Percentiles rank a stretch among this genome's conserved stretches.
Evolutionary conservation across 2,329 filamentous ascomycete genomes (phyloP).

Genomic region (Fusarium torreyae): DNA sequence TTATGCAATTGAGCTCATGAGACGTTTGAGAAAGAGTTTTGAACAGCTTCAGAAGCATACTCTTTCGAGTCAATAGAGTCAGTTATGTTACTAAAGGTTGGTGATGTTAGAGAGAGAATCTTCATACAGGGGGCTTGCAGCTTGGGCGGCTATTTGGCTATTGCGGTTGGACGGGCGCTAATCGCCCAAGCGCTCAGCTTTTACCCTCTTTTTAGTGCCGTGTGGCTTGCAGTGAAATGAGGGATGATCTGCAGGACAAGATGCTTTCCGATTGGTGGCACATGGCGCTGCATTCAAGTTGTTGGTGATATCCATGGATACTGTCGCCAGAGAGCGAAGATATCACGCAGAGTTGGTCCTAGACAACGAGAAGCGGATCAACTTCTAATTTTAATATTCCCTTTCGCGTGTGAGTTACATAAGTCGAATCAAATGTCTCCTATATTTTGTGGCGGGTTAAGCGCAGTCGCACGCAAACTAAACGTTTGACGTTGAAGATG

Average conservation of each 20-base stretch:
- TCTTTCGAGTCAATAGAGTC: background rate
- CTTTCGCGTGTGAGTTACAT: too few species aligned
- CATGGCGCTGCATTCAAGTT: background rate
- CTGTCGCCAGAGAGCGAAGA: background rate
- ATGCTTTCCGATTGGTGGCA: constrained; percentile 28
- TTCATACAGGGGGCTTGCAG: background rate
- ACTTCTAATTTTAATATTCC: too few species aligned
- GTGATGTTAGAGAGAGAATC: background rate
- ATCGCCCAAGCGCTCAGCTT: constrained; percentile 20
- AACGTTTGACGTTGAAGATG: too few species aligned
- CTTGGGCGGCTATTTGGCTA: constrained; percentile 27
- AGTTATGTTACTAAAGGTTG: background rate
- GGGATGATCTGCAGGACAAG: constrained; percentile 31
- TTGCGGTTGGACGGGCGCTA: constrained; percentile 29
- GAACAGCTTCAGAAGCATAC: background rate
- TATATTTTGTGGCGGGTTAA: too few species aligned
- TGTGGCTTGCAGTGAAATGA: constrained; percentile 14
- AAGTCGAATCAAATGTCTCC: too few species aligned
- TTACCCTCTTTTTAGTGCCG: constrained; percentile 12
- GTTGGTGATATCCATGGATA: constrained; percentile 21
- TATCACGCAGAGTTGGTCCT: background rate
- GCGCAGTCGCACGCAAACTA: too few species aligned
- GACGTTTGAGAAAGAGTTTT: background rate
- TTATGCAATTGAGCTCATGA: background rate
- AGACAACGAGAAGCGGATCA: too few species aligned